Evolutionary conservation across 2,329 filamentous ascomycete species (phyloP).

Genomic region (Grosmannia penicillata): DNA sequence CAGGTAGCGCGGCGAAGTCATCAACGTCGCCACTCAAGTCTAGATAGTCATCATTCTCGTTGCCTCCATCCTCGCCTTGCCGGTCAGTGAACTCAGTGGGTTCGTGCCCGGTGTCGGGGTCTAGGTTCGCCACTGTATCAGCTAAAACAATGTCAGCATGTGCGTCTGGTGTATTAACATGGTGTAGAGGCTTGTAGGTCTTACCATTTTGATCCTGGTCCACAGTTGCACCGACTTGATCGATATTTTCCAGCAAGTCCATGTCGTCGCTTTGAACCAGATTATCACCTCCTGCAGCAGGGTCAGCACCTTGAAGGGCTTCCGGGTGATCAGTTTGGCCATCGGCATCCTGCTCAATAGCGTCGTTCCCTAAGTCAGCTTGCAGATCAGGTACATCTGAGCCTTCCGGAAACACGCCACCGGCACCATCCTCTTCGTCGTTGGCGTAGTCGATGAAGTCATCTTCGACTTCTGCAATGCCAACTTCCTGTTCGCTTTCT

Average conservation of each 20-base stretch:
- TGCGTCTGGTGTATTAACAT: too few relatives aligned
- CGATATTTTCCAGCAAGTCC: conserved; percentile 5
- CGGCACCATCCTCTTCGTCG: conserved; percentile 5
- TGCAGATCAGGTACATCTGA: background rate
- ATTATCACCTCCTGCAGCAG: background rate
- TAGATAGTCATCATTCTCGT: conserved; percentile 8
- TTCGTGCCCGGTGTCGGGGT: conserved; percentile 4
- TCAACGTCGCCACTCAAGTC: conserved; percentile 7
- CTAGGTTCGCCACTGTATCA: conserved; percentile 2
- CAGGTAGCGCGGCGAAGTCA: background rate
- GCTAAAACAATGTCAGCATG: background rate
- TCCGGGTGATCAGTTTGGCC: background rate
- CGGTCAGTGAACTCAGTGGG: background rate
- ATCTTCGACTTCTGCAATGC: background rate
- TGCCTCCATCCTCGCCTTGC: background rate
- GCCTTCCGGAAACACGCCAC: conserved; percentile 5
- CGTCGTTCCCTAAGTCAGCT: background rate
- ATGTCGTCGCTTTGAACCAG: conserved; percentile 2
- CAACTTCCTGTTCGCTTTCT: background rate
- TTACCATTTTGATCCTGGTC: conserved; percentile 4
- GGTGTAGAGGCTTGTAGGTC: too few relatives aligned
- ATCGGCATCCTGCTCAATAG: background rate
- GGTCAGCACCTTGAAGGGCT: background rate
- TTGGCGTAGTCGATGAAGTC: conserved; percentile 5
- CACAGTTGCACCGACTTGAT: background rate